A percentile compares a stretch with the other conserved stretches of the same genome.
phyloP scores from a whole-genome alignment of 176 grass and related monocot genomes.

The Musa itinerans region DNA sequence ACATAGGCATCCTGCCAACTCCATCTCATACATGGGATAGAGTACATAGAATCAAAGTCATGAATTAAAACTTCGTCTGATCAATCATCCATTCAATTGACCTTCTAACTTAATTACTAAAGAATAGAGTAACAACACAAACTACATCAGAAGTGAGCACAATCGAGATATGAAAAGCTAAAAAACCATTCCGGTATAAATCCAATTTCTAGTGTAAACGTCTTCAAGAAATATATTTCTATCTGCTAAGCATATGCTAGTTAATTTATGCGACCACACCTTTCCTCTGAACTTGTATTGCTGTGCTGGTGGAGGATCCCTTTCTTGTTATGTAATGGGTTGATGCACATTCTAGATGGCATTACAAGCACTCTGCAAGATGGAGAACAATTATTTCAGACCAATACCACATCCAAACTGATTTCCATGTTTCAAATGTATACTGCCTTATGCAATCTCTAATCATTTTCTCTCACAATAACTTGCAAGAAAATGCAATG shows the following conservation, averaged over 20 bases:
- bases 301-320: conserved; percentile 34
- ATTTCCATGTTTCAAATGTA: neutral
- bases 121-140: too few relatives aligned
- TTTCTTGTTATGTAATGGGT: conserved; percentile 70
- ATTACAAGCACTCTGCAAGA: conserved; percentile 73
- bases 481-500: too few relatives aligned
- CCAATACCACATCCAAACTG: neutral
- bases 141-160: too few relatives aligned
- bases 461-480: neutral
- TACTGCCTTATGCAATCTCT: neutral
- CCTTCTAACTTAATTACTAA: too few relatives aligned
- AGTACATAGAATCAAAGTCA: too few relatives aligned
- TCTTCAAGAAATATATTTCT: neutral
- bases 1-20: neutral
- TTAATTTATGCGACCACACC: conserved; percentile 28
- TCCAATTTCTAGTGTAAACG: neutral
- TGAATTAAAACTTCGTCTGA: too few relatives aligned
- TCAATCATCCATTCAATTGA: neutral
- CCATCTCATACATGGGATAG: too few relatives aligned
- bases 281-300: conserved; percentile 37
- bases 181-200: neutral
- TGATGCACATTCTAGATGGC: conserved; percentile 86
- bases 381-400: conserved; percentile 12
- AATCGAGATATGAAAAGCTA: too few relatives aligned
- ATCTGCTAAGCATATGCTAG: neutral